Evolutionary conservation across 164 flowering plant species (phyloP).

Genomic region (Aristolochia californica): DNA sequence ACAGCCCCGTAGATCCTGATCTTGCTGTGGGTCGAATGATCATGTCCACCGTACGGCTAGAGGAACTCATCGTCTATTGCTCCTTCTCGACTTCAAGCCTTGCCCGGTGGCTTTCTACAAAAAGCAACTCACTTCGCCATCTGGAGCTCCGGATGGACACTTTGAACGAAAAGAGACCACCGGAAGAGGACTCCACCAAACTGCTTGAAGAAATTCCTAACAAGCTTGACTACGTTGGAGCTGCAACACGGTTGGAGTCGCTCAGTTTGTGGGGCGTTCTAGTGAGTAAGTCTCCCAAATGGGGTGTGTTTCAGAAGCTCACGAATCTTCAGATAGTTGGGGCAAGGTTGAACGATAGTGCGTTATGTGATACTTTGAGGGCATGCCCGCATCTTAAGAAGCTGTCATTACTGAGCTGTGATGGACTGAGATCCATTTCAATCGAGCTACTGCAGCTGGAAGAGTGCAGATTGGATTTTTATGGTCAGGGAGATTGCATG

Average conservation of each 20-base stretch:
- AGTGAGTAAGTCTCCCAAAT: slow-evolving; percentile 50
- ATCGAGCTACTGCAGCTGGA: slow-evolving; percentile 48
- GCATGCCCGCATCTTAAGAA: slow-evolving; percentile 68
- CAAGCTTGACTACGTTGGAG: slow-evolving; percentile 46
- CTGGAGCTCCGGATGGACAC: slow-evolving; percentile 85
- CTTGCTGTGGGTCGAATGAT: slow-evolving; percentile 35
- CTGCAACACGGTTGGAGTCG: slow-evolving; percentile 44
- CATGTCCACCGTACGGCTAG: slow-evolving; percentile 25
- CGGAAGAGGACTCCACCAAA: slow-evolving; percentile 29
- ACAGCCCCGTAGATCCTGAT: slow-evolving; percentile 24
- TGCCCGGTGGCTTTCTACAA: slow-evolving; percentile 43
- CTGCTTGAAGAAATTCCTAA: slow-evolving; percentile 21
- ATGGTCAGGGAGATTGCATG: slow-evolving; percentile 51
- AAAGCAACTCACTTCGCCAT: slow-evolving; percentile 30
- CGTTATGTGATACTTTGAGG: slow-evolving; percentile 36
- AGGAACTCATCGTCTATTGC: slow-evolving; percentile 68
- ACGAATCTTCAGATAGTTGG: slow-evolving; percentile 65
- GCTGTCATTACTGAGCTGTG: slow-evolving; percentile 62
- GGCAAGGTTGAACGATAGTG: slow-evolving; percentile 48
- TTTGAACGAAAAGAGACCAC: slow-evolving; percentile 21
- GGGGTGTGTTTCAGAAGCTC: slow-evolving; percentile 50
- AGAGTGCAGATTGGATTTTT: slow-evolving; percentile 72
- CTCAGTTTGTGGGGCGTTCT: slow-evolving; percentile 79
- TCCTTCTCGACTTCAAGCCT: slow-evolving; percentile 53
- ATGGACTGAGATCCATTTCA: slow-evolving; percentile 46